Percentiles rank a stretch among this genome's conserved stretches.
Evolutionary conservation across 345 rosid species (phyloP).

Genomic region (Pistacia vera): DNA sequence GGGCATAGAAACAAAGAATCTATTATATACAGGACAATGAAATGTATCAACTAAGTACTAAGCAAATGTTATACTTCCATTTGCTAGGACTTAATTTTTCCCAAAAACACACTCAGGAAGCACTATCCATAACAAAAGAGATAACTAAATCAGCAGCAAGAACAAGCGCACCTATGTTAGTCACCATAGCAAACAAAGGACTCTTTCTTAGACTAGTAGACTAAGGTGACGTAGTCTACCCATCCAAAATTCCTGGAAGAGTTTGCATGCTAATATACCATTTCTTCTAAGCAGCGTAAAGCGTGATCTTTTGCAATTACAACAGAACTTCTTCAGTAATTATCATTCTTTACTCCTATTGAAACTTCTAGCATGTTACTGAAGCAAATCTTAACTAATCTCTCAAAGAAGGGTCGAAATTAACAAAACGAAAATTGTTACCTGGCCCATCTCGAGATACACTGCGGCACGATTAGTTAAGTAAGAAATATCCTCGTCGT

Average conservation of each 20-base stretch:
- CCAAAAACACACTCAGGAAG: background rate
- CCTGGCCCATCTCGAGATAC: slow-evolving; percentile 90
- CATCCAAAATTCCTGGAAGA: too few species aligned
- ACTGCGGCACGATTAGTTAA: slow-evolving; percentile 95
- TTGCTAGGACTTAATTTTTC: background rate
- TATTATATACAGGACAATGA: background rate
- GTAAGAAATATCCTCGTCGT: slow-evolving; percentile 88
- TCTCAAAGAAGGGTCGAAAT: too few species aligned
- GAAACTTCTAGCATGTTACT: background rate
- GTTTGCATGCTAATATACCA: too few species aligned
- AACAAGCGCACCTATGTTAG: background rate
- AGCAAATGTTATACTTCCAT: background rate
- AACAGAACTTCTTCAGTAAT: too few species aligned
- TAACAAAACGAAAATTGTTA: slow-evolving; percentile 20
- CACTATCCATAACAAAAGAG: background rate
- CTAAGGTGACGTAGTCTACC: background rate
- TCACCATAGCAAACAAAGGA: background rate
- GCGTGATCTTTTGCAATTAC: too few species aligned
- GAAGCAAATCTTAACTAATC: background rate
- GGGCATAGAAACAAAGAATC: background rate
- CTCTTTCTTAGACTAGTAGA: background rate
- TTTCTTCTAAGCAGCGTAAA: too few species aligned
- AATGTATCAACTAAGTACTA: background rate
- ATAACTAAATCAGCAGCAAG: background rate
- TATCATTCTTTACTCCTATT: background rate